These are phyloP conservation scores for Erythrophleum ivorense DNA, from an alignment of 331 rosid genomes.

Conservation along the genomic window DNA sequence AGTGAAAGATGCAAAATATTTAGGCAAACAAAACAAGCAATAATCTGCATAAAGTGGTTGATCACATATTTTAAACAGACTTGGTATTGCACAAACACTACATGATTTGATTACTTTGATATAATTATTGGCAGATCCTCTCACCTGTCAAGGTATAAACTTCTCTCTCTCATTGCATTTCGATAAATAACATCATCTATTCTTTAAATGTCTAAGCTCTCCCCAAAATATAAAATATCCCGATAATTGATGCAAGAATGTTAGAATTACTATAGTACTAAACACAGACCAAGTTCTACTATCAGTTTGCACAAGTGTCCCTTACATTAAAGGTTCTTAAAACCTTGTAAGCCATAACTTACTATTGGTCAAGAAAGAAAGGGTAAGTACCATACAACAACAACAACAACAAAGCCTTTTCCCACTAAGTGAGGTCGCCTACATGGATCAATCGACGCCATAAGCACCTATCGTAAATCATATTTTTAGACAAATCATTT, in stretches of 20 bases:
- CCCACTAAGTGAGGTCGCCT: too few relatives aligned
- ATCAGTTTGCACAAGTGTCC: slow-evolving; percentile 16
- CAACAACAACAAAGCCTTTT: too few relatives aligned
- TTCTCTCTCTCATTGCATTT: not conserved
- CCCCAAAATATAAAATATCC: not conserved
- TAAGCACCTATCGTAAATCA: too few relatives aligned
- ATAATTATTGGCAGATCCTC: not conserved
- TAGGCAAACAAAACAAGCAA: not conserved
- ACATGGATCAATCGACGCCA: too few relatives aligned
- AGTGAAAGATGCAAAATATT: not conserved
- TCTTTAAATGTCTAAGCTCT: not conserved
- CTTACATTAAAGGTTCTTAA: not conserved
- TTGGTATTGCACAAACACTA: not conserved
- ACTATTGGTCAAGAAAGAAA: slow-evolving; percentile 2
- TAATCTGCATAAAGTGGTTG: not conserved
- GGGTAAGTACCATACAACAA: too few relatives aligned
- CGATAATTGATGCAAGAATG: not conserved
- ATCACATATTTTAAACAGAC: not conserved
- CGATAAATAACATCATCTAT: slow-evolving; percentile 6
- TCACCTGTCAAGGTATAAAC: not conserved
- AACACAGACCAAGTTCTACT: not conserved
- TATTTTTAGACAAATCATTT: too few relatives aligned
- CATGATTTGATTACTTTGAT: slow-evolving; percentile 1
- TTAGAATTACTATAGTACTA: not conserved
- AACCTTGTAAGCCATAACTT: slow-evolving; percentile 4